These are phyloP conservation scores for Cutaneotrichosporon spelunceum DNA, from an alignment of 1,284 basidiomycete species.

Conservation along the genomic window DNA sequence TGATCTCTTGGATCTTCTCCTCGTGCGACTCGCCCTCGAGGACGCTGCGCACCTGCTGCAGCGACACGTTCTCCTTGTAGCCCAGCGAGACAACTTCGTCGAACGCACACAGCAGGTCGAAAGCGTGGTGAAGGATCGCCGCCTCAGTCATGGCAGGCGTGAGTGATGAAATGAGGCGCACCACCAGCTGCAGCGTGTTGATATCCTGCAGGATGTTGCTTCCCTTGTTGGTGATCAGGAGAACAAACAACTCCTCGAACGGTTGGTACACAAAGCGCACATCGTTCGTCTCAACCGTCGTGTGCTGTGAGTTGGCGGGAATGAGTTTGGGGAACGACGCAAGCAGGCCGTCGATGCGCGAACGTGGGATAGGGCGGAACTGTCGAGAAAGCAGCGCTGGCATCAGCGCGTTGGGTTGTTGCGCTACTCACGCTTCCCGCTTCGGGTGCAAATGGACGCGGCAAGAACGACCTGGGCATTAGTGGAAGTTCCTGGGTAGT, in stretches of 20 bases:
- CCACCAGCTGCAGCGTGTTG: constrained; percentile 89
- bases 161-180: constrained; percentile 89
- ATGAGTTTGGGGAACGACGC: constrained; percentile 98
- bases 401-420: not conserved
- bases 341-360: constrained; percentile 90
- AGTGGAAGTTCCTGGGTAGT: not conserved
- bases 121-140: constrained; percentile 87
- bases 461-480: constrained; percentile 59
- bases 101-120: constrained; percentile 91
- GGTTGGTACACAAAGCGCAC: constrained; percentile 98
- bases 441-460: constrained; percentile 73
- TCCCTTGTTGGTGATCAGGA: constrained; percentile 96
- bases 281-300: constrained; percentile 85
- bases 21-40: constrained; percentile 99
- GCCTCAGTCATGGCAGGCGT: constrained; percentile 74
- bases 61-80: constrained; percentile 87
- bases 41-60: constrained; percentile 86
- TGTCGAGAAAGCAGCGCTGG: constrained; percentile 93
- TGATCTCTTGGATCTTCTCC: constrained; percentile 99
- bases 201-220: constrained; percentile 97
- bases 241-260: constrained; percentile 94
- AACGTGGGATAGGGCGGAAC: constrained; percentile 88
- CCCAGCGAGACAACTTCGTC: constrained; percentile 95
- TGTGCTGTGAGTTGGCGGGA: constrained; percentile 94
- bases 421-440: constrained; percentile 51